Base-by-base conservation (phyloP, 1,139 yeast species). In the Taphrina confusa region DNA sequence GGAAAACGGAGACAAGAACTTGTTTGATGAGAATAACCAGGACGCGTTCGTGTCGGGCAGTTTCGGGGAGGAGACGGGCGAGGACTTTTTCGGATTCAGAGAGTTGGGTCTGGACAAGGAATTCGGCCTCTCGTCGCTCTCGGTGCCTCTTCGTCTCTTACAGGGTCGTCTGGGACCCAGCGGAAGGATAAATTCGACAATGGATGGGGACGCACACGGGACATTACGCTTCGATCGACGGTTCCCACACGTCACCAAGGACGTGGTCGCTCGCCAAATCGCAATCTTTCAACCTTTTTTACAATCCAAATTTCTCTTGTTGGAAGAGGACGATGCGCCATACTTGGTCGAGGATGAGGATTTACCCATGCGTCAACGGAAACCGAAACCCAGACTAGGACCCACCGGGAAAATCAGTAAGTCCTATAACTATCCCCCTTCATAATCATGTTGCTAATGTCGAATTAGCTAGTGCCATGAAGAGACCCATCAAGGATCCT, bases 1-100 rank as follows among this genome's bases (percentile, higher is more conserved):
- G 61, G 97, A 91, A 69, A 28, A 27, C 27, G 51, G 51, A 1
- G 58, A 46, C 34, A 42, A 37, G 31, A 79, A 81, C 61, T 86
- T 85, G 66, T 92, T 92, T 72, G 83, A 78, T 45, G 98, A 92
- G 69, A 88, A 90, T 68, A 87, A 95, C 70, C 64, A 63, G 36
- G 97, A 92, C 65, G 96, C 91, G 71, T 92, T 91, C 69, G 76
- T 91, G 67, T 87, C 94, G 20, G 99, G 99, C 62, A 97, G 90
- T 68, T 94, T 92, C 70, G 85, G 96, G 0, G 86, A 82, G 68
- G 96, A 90, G 65, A 76, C 92, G 55, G 98, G 98, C 12, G 79
- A 76, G 57, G 99, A 94, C 73, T 92, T 91, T 78, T 94, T 94
- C 75, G 99, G 99, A 0, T 94, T 94, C 76, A 86, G 82, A 69